Evolutionary conservation across 2,329 filamentous ascomycete genomes (phyloP).

Genomic region (Metarhizium anisopliae): DNA sequence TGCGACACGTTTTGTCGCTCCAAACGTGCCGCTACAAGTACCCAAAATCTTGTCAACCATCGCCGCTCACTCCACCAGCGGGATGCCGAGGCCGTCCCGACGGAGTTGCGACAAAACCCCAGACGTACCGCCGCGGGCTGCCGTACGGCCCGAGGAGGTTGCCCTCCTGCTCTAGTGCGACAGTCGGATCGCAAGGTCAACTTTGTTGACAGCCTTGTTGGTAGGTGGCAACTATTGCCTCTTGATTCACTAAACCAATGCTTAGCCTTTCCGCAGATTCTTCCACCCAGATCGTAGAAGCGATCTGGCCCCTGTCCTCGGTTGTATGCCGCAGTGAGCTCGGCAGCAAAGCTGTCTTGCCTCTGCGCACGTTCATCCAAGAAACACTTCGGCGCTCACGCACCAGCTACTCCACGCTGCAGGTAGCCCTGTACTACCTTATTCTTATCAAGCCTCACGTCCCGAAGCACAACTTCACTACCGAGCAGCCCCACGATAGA

Average conservation of each 20-base stretch:
- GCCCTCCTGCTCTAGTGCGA: constrained; percentile 68
- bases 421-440: constrained; percentile 93
- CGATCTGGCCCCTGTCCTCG: constrained; percentile 90
- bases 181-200: constrained; percentile 88
- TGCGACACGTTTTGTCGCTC: constrained; percentile 34
- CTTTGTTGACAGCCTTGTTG: constrained; percentile 94
- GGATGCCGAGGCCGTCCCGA: constrained; percentile 39
- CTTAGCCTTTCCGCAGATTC: constrained; percentile 60
- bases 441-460: constrained; percentile 89
- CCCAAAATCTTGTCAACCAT: constrained; percentile 15
- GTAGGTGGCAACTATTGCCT: constrained; percentile 53
- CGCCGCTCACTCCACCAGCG: constrained; percentile 17
- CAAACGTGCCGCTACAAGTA: constrained; percentile 12
- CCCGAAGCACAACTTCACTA: constrained; percentile 73
- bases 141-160: constrained; percentile 46
- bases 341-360: constrained; percentile 69
- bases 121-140: constrained; percentile 47
- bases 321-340: constrained; percentile 65
- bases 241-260: constrained; percentile 10
- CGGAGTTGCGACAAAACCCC: constrained; percentile 57
- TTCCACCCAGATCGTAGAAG: constrained; percentile 92
- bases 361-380: constrained; percentile 91
- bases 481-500: constrained; percentile 70
- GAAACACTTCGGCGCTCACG: constrained; percentile 91
- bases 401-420: constrained; percentile 94